These are phyloP conservation scores for Metschnikowia peoriensis DNA, from an alignment of 805 yeast genomes.

Conservation along the genomic window DNA sequence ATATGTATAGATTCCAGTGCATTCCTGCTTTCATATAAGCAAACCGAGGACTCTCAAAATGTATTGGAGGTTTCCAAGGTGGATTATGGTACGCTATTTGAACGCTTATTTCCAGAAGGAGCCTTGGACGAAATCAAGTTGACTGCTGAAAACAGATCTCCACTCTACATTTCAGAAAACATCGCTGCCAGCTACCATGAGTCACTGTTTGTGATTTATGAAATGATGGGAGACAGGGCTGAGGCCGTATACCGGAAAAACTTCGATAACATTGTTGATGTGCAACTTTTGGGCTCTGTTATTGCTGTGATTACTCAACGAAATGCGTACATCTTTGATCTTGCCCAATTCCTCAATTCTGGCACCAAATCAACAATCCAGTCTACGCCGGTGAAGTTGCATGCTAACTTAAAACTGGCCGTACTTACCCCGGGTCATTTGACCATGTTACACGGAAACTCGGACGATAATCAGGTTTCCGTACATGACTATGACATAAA, in stretches of 20 bases:
- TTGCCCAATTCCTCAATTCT: conserved; percentile 4
- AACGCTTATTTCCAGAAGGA: conserved; percentile 3
- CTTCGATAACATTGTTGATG: conserved; percentile 2
- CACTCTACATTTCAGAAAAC: conserved; percentile 1
- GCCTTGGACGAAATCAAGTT: conserved; percentile 3
- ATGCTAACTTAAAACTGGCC: not conserved
- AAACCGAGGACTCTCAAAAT: not conserved
- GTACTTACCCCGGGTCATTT: conserved; percentile 1
- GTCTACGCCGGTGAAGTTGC: not conserved
- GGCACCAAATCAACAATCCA: not conserved
- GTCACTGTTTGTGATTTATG: conserved; percentile 5
- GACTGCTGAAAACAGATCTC: conserved; percentile 3
- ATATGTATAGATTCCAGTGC: conserved; percentile 7
- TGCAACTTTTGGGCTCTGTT: not conserved
- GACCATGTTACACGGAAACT: not conserved
- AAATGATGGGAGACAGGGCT: not conserved
- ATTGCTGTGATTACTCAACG: conserved; percentile 9
- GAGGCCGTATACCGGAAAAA: conserved; percentile 1
- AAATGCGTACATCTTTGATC: conserved; percentile 4
- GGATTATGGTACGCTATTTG: conserved; percentile 1
- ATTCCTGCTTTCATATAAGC: not conserved
- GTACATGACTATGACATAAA: conserved; percentile 1
- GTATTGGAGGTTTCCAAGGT: not conserved
- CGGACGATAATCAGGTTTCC: not conserved
- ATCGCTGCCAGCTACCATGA: conserved; percentile 2